Evolutionary conservation across 2,329 filamentous ascomycete species (phyloP), one percentile per base, ranked within the genome.

Genomic region (Sporothrix curviconia): DNA sequence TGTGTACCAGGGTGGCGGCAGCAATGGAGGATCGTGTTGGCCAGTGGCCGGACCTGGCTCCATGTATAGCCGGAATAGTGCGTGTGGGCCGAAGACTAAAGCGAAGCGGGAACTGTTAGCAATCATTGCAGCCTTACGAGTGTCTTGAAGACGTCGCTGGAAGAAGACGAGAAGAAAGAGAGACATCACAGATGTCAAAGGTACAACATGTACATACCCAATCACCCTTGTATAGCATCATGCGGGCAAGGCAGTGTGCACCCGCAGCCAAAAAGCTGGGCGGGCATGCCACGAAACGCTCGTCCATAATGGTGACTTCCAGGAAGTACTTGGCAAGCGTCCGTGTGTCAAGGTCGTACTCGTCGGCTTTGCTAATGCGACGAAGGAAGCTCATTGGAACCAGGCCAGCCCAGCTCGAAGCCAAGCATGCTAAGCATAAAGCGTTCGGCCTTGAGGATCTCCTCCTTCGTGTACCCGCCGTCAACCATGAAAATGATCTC

Each of bases 401-500:
- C 94, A n/a, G 94, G 94, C 87, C 90, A 97, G 54, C 94, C 94
- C 55, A 99, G 83, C 73, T 96, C 91, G 69, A 96, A 99, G 66
- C 90, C 83, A 55, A 99, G 83, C 87, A 96, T 95, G 72, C 84
- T 95, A 53, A 99, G 82, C 92, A 99, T 99, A 76, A 96, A 97
- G 12, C 92, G 86, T 74, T 99, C 94, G 0, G 94, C 94, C 76
- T 97, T 96, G 63, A 97, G 81, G 58, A 99, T 92, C 75, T 97
- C 94, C 58, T 96, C 92, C 15, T 83, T 80, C 3, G 82, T 88
- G 74, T 96, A 99, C 56, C 90, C 91, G 43, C 85, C 83, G 69
- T 99, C 94, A 40, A 99, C 94, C 92, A 99, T 97, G 77, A 92
- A 97, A 60, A 96, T 89, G 67, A 99, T 95, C 76, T 99, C 94